These are phyloP conservation scores for Pythium brassicae DNA, from an alignment of 352 stramenopile species.

Conservation along the genomic window DNA sequence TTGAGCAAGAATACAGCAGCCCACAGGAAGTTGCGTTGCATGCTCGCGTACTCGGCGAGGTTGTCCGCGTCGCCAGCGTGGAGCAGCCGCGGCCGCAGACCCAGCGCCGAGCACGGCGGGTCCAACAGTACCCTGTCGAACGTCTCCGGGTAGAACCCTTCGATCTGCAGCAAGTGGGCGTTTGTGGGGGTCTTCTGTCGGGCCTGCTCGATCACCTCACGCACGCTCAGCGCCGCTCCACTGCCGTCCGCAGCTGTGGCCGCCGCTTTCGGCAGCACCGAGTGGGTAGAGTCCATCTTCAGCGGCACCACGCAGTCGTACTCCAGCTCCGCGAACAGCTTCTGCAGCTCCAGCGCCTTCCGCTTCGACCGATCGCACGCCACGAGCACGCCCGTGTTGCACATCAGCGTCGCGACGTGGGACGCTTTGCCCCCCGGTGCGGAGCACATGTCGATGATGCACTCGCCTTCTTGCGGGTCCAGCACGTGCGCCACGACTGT, in stretches of 20 bases:
- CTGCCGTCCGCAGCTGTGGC: neutral
- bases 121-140: slow-evolving; percentile 94
- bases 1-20: slow-evolving; percentile 89
- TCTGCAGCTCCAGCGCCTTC: slow-evolving; percentile 78
- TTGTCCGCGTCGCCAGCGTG: slow-evolving; percentile 72
- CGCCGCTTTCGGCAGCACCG: slow-evolving; percentile 52
- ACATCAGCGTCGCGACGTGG: slow-evolving; percentile 90
- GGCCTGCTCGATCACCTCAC: slow-evolving; percentile 54
- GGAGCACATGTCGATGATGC: slow-evolving; percentile 93
- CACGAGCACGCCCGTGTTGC: slow-evolving; percentile 79
- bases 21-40: slow-evolving; percentile 87
- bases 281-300: slow-evolving; percentile 88
- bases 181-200: slow-evolving; percentile 37
- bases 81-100: slow-evolving; percentile 88
- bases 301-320: slow-evolving; percentile 57
- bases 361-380: slow-evolving; percentile 90
- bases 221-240: slow-evolving; percentile 28
- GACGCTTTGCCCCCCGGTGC: slow-evolving; percentile 93
- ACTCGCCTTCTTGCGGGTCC: slow-evolving; percentile 73
- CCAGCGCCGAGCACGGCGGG: slow-evolving; percentile 89
- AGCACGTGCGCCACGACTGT: slow-evolving; percentile 89
- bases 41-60: slow-evolving; percentile 74
- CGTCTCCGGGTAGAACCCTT: slow-evolving; percentile 88
- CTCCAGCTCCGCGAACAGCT: slow-evolving; percentile 66
- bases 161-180: slow-evolving; percentile 70